These are phyloP conservation scores for Calocera viscosa DNA, from an alignment of 768 basidiomycete genomes.

Conservation along the genomic window DNA sequence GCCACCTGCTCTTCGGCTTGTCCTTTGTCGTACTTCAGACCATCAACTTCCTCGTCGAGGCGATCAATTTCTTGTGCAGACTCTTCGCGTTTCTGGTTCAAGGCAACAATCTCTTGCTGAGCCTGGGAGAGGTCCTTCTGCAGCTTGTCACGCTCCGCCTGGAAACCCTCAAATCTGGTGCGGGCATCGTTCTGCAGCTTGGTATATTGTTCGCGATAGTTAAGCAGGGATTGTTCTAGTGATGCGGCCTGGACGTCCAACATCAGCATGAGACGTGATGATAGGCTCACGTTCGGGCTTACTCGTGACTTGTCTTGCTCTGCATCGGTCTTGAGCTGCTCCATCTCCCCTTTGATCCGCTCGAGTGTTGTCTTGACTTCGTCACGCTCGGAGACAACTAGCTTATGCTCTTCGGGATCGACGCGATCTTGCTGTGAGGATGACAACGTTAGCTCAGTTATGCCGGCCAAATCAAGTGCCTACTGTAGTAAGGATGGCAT, in stretches of 20 bases:
- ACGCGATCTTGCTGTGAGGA: too few relatives aligned
- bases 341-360: not conserved
- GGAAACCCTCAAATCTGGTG: not conserved
- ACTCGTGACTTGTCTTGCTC: too few relatives aligned
- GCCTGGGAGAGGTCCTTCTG: not conserved
- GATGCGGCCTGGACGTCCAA: too few relatives aligned
- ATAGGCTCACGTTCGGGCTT: too few relatives aligned
- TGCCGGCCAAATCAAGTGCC: too few relatives aligned
- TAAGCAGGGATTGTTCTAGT: too few relatives aligned
- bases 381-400: not conserved
- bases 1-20: not conserved
- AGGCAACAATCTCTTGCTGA: not conserved
- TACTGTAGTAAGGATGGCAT: too few relatives aligned
- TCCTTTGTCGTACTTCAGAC: not conserved
- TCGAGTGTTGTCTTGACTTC: not conserved
- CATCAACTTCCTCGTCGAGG: not conserved
- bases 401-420: too few relatives aligned
- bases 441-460: too few relatives aligned
- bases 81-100: not conserved
- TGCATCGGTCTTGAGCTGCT: not conserved
- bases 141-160: not conserved
- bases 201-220: too few relatives aligned
- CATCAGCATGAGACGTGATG: too few relatives aligned
- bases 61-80: not conserved
- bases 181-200: too few relatives aligned